Conservation (phyloP, 2,329 filamentous ascomycete species). For the Colletotrichum musicola region DNA sequence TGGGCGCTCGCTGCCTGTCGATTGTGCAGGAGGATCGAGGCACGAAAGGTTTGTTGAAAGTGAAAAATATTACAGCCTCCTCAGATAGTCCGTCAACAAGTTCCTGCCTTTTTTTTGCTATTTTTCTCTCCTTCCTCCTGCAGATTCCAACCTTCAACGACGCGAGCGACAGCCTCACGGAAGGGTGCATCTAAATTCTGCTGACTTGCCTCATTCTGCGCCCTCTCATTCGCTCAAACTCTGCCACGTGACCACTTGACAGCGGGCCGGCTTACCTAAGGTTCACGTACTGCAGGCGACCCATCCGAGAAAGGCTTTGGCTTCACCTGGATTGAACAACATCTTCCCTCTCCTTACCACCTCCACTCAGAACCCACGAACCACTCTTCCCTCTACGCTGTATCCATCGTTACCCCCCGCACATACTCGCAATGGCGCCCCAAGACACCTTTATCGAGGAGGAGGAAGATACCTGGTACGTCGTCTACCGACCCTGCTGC, state of each 20-base stretch:
- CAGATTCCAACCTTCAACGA: not conserved
- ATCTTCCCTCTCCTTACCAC: constrained; percentile 40
- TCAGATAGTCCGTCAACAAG: too few species aligned
- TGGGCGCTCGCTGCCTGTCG: too few species aligned
- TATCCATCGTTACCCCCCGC: constrained; percentile 19
- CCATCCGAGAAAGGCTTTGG: constrained; percentile 39
- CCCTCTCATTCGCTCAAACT: constrained; percentile 6
- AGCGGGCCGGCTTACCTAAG: constrained; percentile 31
- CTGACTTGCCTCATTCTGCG: constrained; percentile 34
- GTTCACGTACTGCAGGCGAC: constrained; percentile 22
- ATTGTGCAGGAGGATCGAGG: not conserved
- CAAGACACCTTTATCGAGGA: constrained; percentile 80
- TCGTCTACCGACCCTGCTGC: constrained; percentile 36
- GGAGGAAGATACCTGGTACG: constrained; percentile 77
- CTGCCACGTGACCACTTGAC: constrained; percentile 9
- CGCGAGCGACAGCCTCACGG: not conserved
- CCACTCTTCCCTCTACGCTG: constrained; percentile 12
- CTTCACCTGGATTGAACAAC: constrained; percentile 38
- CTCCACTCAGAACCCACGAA: constrained; percentile 32
- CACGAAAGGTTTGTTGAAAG: not conserved
- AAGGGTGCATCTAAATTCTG: constrained; percentile 27
- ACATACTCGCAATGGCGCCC: constrained; percentile 67
- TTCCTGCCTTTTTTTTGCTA: not conserved
- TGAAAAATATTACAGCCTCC: not conserved
- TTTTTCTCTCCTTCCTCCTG: not conserved